Base-by-base conservation (phyloP, 2,329 filamentous ascomycete species). In the Trichoderma polysporum region DNA sequence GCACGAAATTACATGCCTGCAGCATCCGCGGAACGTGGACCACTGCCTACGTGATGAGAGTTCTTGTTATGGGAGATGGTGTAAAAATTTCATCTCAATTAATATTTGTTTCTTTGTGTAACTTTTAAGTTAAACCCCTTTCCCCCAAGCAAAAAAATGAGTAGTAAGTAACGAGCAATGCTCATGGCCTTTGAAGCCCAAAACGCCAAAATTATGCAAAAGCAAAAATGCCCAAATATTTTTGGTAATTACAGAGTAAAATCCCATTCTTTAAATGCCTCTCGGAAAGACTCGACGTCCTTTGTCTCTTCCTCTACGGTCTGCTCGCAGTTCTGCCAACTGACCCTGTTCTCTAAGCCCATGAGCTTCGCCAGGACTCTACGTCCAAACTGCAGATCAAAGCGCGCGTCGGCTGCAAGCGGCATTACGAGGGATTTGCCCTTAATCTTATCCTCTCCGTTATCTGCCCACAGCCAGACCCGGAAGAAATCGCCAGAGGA, bases 381-480 rank as follows among this genome's bases (percentile, higher is more conserved):
- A 47, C 96, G 86, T 4, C 92, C 93, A 74, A 97, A 98, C 75
- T 98, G 94, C 53, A 97, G 79, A 75, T 97, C 93, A 76, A 99
- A 98, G 15, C 90, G 87, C 70, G 91, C 86, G 19, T 87, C 88
- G 29, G 88, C 81, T 68, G 89, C 86, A 9, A 97, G 84, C 7
- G 88, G 88, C 81, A 98, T 86, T 62, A 94, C 84, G 67, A 97
- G 82, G 66, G 88, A 89, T 68, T 77, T 79, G 69, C 91, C 88
- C 74, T 87, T 83, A 70, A 88, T 85, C 63, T 75, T 78, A 73
- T 82, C 80, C 72, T 86, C 79, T 68, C 82, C 83, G 69, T 85
- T 79, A 70, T 86, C 82, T 35, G 83, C 84, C 91, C 91, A 95
- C 60, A 96, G 87, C 88, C 92, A 92, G 6, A 95, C 83, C 29